A percentile compares a stretch with the other conserved stretches of the same genome.
Evolutionary conservation across 1,284 basidiomycete genomes (phyloP).

Genomic region (Erythrobasidium hasegawianum): DNA sequence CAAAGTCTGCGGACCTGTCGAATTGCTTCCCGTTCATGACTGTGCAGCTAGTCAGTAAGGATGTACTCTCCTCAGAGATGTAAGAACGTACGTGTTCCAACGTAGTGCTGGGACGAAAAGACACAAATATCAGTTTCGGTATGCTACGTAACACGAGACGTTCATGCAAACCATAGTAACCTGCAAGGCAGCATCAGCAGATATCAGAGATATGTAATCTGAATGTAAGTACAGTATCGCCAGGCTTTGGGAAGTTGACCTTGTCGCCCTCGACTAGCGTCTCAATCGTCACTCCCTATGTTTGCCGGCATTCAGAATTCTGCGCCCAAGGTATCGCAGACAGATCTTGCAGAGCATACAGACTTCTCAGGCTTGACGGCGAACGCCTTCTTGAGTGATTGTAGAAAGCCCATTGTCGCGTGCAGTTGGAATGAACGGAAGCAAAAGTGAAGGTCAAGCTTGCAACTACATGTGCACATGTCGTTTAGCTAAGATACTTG

Average conservation of each 20-base stretch:
- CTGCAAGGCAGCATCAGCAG: neutral
- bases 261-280: neutral
- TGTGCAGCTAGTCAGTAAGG: neutral
- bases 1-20: constrained; percentile 1
- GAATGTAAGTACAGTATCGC: neutral
- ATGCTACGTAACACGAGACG: neutral
- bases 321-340: neutral
- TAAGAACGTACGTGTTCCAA: neutral
- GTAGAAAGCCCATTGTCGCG: neutral
- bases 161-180: neutral
- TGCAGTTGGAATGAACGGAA: too few species aligned
- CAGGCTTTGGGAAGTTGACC: constrained; percentile 2
- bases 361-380: too few species aligned
- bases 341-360: neutral
- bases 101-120: constrained; percentile 4
- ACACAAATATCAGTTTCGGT: too few species aligned
- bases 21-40: constrained; percentile 2
- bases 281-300: constrained; percentile 2
- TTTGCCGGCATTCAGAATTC: neutral
- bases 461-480: too few species aligned
- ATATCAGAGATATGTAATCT: neutral
- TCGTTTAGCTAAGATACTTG: too few species aligned
- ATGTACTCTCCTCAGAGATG: neutral
- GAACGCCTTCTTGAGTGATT: neutral
- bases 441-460: too few species aligned